Conservation (phyloP, 2,329 filamentous ascomycete species). For the Colletotrichum sublineola region DNA sequence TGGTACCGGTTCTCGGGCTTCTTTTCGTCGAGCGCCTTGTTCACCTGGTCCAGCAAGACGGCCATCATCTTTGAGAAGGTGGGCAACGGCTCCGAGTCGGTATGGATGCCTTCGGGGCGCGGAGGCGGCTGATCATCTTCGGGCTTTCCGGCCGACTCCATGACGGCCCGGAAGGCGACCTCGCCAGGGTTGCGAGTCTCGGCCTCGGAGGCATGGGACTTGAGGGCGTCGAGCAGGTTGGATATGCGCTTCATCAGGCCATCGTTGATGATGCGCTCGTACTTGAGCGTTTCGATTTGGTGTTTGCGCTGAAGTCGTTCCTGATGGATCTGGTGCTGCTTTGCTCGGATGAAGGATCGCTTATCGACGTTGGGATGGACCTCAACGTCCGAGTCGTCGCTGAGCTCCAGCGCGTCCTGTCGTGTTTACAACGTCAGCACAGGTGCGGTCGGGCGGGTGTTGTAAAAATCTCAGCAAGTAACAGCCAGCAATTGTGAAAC, state of each 20-base stretch:
- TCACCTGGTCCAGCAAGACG: conserved; percentile 94
- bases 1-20: conserved; percentile 75
- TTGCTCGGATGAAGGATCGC: conserved; percentile 96
- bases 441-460: not conserved
- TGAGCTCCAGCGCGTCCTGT: conserved; percentile 92
- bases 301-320: conserved; percentile 87
- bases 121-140: conserved; percentile 81
- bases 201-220: conserved; percentile 78
- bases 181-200: conserved; percentile 78
- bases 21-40: conserved; percentile 84
- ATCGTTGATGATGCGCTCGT: conserved; percentile 94
- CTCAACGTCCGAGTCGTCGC: conserved; percentile 97
- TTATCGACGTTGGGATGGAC: conserved; percentile 99
- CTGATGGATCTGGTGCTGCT: conserved; percentile 96
- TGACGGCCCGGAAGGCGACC: conserved; percentile 88
- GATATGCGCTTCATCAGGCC: conserved; percentile 88
- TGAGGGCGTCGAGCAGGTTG: conserved; percentile 79
- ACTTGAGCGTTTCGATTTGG: conserved; percentile 92
- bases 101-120: conserved; percentile 83
- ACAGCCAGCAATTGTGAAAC: conserved; percentile 43
- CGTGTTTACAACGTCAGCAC: conserved; percentile 27
- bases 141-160: conserved; percentile 81
- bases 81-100: conserved; percentile 78
- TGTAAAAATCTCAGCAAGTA: not conserved
- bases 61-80: conserved; percentile 98